A percentile compares a stretch with the other conserved stretches of the same genome.
Conservation (phyloP, 768 basidiomycete genomes). For the Termitomyces sp. region DNA sequence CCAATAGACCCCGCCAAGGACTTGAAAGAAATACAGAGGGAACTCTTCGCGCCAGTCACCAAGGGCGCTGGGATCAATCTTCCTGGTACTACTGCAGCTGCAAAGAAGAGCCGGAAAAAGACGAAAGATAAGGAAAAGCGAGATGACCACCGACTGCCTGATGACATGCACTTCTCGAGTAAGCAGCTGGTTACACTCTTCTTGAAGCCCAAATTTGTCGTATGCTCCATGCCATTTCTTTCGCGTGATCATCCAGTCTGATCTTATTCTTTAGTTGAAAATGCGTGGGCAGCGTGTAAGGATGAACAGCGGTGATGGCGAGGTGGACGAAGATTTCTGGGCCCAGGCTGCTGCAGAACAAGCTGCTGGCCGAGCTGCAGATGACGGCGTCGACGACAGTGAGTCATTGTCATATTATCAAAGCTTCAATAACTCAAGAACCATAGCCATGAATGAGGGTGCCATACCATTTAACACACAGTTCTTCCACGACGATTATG, state of each 20-base stretch:
- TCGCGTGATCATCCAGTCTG: not conserved
- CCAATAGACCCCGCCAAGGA: constrained; percentile 55
- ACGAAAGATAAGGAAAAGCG: constrained; percentile 58
- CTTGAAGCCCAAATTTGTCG: constrained; percentile 93
- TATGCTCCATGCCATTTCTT: constrained; percentile 36
- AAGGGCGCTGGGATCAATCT: constrained; percentile 68
- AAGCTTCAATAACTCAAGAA: not conserved
- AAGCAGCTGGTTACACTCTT: constrained; percentile 88
- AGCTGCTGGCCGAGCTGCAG: constrained; percentile 52
- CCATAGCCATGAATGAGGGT: constrained; percentile 32
- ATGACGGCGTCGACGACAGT: constrained; percentile 62
- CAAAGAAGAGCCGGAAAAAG: constrained; percentile 45
- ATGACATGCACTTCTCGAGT: constrained; percentile 97
- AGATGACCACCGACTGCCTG: constrained; percentile 79
- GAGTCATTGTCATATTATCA: constrained; percentile 18
- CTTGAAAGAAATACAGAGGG: constrained; percentile 58
- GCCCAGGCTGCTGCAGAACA: constrained; percentile 89
- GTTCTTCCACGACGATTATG: constrained; percentile 93
- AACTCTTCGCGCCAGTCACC: constrained; percentile 76
- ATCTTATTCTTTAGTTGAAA: constrained; percentile 53
- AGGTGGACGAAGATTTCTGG: constrained; percentile 97
- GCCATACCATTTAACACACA: constrained; percentile 89
- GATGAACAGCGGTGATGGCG: constrained; percentile 69
- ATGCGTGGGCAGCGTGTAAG: constrained; percentile 76
- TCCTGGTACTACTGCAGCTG: constrained; percentile 46